These are phyloP conservation scores for Sphagnum tenellum DNA, from an alignment of 225 moss, liverwort and hornwort species.

Conservation along the genomic window DNA sequence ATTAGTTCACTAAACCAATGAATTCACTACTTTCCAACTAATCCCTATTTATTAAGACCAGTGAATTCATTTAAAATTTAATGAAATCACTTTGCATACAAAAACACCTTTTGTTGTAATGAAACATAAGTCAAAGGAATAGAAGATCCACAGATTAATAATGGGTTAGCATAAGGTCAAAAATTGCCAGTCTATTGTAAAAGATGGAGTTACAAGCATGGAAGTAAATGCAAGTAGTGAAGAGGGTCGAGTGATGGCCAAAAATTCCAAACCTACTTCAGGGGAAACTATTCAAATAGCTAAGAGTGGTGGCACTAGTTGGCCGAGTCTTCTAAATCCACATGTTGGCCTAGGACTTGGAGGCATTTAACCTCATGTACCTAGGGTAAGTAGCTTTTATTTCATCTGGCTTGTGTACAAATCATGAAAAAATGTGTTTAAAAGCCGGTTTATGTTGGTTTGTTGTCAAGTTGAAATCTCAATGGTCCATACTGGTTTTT, in stretches of 20 bases:
- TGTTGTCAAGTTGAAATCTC: too few species aligned
- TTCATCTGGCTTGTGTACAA: too few species aligned
- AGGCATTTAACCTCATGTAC: conserved; percentile 69
- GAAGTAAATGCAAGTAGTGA: conserved; percentile 30
- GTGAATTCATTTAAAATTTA: too few species aligned
- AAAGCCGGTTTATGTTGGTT: too few species aligned
- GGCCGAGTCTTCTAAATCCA: conserved; percentile 19
- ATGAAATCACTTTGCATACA: too few species aligned
- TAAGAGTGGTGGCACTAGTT: conserved; percentile 29
- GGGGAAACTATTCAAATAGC: conserved; percentile 15
- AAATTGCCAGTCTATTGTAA: conserved; percentile 13
- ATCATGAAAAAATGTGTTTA: too few species aligned
- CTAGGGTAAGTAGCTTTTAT: conserved; percentile 58
- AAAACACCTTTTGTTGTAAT: too few species aligned
- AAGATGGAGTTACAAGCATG: conserved; percentile 38
- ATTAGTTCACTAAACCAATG: too few species aligned
- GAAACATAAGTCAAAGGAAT: conserved; percentile 20
- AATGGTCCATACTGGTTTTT: too few species aligned
- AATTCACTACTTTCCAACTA: too few species aligned
- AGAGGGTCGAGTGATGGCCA: conserved; percentile 20
- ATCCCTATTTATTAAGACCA: too few species aligned
- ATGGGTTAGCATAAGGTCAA: conserved; percentile 20
- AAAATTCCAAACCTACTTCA: conserved; percentile 8
- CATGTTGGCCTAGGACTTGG: conserved; percentile 88
- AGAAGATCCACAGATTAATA: conserved; percentile 25